phyloP scores from a whole-genome alignment of 2,329 filamentous ascomycete species.

The Fusarium dimerum region DNA sequence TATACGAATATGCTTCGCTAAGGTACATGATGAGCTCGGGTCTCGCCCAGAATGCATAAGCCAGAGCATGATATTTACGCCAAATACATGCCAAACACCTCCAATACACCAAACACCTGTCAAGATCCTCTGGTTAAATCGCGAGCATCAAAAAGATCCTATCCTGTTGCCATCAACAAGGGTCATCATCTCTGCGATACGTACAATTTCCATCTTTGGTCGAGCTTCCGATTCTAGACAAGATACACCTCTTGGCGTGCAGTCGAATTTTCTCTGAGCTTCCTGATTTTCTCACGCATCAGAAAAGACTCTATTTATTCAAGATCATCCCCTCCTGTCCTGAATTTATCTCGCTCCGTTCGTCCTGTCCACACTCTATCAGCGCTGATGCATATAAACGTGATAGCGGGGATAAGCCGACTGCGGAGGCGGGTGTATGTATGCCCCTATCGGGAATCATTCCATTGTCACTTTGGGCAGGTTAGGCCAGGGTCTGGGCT shows the following conservation, averaged over 20 bases:
- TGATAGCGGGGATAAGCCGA: constrained; percentile 1
- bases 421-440: neutral
- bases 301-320: neutral
- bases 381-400: constrained; percentile 7
- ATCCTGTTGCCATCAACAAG: neutral
- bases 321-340: too few species aligned
- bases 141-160: neutral
- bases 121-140: neutral
- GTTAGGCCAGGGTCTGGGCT: too few species aligned
- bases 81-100: too few species aligned
- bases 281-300: neutral
- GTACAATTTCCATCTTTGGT: neutral
- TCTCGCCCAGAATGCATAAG: too few species aligned
- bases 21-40: too few species aligned
- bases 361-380: too few species aligned
- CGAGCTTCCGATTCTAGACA: neutral
- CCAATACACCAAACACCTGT: neutral
- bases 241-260: neutral
- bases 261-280: neutral
- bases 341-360: too few species aligned
- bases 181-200: neutral
- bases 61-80: too few species aligned
- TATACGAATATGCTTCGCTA: too few species aligned
- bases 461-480: too few species aligned
- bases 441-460: neutral